Percentiles rank a stretch among this genome's conserved stretches.
phyloP scores from a whole-genome alignment of 371 early-diverging fungal species.

The Caulochytrium protostelioides region DNA sequence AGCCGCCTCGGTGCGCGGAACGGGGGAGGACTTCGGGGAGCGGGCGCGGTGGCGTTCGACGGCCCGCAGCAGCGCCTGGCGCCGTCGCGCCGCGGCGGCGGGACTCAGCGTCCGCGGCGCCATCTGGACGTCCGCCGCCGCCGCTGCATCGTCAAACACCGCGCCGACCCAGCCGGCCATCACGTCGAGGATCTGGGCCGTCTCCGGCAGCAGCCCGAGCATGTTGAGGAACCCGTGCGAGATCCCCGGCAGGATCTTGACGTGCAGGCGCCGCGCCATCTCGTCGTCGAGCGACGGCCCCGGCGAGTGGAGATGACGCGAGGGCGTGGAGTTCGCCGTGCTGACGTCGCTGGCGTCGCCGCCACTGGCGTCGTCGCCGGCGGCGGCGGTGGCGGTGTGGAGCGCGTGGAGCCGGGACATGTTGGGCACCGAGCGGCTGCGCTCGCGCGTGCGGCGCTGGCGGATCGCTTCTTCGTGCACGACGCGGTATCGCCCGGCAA shows the following conservation, averaged over 20 bases:
- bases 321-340: constrained; percentile 1
- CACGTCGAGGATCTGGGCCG: constrained; percentile 36
- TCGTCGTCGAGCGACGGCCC: constrained; percentile 14
- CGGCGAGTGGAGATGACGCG: constrained; percentile 12
- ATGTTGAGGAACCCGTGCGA: constrained; percentile 83
- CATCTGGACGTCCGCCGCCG: too few species aligned
- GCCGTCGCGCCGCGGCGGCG: too few species aligned
- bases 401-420: not conserved
- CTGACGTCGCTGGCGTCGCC: not conserved
- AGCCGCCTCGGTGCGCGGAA: too few species aligned
- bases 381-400: constrained; percentile 1
- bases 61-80: too few species aligned
- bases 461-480: constrained; percentile 25
- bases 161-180: constrained; percentile 50
- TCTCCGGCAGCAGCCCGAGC: constrained; percentile 66
- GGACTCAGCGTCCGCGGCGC: too few species aligned
- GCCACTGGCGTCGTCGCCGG: not conserved
- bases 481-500: constrained; percentile 66
- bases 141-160: too few species aligned
- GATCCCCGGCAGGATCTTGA: constrained; percentile 64
- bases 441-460: not conserved
- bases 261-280: constrained; percentile 22
- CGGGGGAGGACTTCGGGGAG: too few species aligned
- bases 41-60: too few species aligned
- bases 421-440: not conserved